Evolutionary conservation across 2,329 filamentous ascomycete genomes (phyloP), one percentile per base, ranked within the genome.

Genomic region (Blastomyces emzantsi): DNA sequence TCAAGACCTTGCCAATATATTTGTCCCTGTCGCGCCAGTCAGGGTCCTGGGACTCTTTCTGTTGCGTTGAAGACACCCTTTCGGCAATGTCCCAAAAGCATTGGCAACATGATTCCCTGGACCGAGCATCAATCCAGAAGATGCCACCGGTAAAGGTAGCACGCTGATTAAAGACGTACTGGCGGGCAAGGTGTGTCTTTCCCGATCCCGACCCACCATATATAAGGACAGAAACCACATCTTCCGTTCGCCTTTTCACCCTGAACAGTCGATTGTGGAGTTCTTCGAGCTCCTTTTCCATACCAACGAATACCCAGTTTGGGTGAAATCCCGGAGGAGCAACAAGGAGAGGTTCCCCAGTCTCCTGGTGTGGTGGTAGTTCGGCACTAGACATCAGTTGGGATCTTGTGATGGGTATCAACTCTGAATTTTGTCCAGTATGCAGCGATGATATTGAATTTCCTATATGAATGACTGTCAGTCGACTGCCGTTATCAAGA

Each of bases 71-170:
- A 0, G 79, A 80, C 19, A 81, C 82, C 17, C 81, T 82, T 70
- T 83, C 82, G 1, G 85, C 86, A 66, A 90, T 87, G 59, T 86
- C 83, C 83, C 85, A 87, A 70, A 83, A 89, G 41, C 84, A 84
- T 58, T 84, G 82, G 61, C 82, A 82, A 43, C 85, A 78, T 60
- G 87, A 85, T 61, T 83, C 76, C 3, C 78, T 71, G 0, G 83
- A 84, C 67, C 85, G 87, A 9, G 85, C 84, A 59, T 85, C 81
- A 19, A 89, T 80, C 87, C 87, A 90, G 72, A 88, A 90, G 54
- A 89, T 80, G 1, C 87, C 87, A 1, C 86, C 86, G 0, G 83
- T 81, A 67, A 87, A 90, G 65, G 83, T 77, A 4, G 79, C 74
- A 45, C 79, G 82, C 68, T 88, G 82, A 4, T 78, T 73, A 68